A percentile compares a stretch with the other conserved stretches of the same genome.
These are phyloP conservation scores for Sabuloglossum arenarium DNA, from an alignment of 495 filamentous ascomycete genomes.

Conservation along the genomic window DNA sequence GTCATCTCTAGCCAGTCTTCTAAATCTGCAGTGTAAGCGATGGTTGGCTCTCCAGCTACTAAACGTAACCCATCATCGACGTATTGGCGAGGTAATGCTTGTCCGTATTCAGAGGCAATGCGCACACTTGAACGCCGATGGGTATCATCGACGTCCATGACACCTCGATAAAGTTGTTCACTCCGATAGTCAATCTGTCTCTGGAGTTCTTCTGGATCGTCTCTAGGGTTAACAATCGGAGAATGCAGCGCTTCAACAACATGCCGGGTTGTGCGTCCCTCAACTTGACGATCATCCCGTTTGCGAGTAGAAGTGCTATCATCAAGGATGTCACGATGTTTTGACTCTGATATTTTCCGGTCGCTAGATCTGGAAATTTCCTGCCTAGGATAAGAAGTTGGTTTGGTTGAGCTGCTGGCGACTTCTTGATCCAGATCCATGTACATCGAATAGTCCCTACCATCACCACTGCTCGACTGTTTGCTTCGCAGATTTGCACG, in stretches of 20 bases:
- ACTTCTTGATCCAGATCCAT: neutral
- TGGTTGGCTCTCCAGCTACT: neutral
- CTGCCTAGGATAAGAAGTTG: neutral
- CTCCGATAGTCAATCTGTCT: neutral
- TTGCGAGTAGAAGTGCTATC: neutral
- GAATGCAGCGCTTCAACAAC: neutral
- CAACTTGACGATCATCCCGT: neutral
- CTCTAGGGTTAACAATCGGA: neutral
- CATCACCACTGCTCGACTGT: neutral
- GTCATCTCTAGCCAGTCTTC: slow-evolving; percentile 40
- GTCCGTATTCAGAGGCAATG: neutral
- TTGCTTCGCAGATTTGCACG: neutral
- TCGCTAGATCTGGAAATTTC: neutral
- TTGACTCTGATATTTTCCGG: neutral
- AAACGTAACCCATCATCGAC: neutral
- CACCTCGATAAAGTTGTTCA: neutral
- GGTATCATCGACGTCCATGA: neutral
- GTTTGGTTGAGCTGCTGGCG: neutral
- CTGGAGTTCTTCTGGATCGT: neutral
- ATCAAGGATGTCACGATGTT: neutral
- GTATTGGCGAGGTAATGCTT: neutral
- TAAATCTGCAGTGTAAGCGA: slow-evolving; percentile 18
- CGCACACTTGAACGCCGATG: neutral
- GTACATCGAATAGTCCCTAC: neutral
- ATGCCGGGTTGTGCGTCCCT: neutral